A percentile compares a stretch with the other conserved stretches of the same genome.
These are phyloP conservation scores for Irpex sp. DNA, from an alignment of 1,284 basidiomycete species.

Conservation along the genomic window DNA sequence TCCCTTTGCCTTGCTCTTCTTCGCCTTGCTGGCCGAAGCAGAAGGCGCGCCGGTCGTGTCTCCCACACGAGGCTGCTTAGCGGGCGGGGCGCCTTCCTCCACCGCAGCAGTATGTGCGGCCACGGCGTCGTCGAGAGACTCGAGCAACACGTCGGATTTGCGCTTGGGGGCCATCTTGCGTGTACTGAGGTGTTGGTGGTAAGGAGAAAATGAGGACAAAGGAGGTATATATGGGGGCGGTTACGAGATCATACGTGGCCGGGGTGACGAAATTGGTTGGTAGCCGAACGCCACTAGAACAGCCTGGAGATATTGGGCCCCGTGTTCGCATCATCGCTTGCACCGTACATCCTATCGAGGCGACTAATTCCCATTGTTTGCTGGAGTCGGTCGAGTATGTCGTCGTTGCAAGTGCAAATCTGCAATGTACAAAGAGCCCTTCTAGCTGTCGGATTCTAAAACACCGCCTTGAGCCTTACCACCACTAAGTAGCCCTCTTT, in stretches of 20 bases:
- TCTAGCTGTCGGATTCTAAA: too few species aligned
- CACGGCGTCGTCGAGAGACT: neutral
- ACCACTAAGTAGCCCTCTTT: too few species aligned
- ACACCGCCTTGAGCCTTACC: too few species aligned
- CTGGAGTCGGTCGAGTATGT: too few species aligned
- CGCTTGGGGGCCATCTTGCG: neutral
- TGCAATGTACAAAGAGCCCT: too few species aligned
- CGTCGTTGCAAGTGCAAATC: too few species aligned
- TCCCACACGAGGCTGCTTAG: neutral
- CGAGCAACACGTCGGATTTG: neutral
- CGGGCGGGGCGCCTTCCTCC: neutral
- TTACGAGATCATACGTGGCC: neutral
- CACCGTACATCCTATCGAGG: too few species aligned
- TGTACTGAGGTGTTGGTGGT: neutral
- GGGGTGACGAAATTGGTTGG: neutral
- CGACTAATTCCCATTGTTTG: too few species aligned
- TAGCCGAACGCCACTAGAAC: neutral
- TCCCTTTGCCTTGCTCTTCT: conserved; percentile 17
- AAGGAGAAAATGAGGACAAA: too few species aligned
- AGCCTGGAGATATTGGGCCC: neutral
- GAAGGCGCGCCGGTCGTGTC: neutral
- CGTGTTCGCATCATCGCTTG: neutral
- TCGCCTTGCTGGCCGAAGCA: conserved; percentile 17
- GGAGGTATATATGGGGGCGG: neutral
- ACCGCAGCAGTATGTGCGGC: neutral